Conservation (phyloP, 345 rosid genomes). For the Eutrema japonicum region DNA sequence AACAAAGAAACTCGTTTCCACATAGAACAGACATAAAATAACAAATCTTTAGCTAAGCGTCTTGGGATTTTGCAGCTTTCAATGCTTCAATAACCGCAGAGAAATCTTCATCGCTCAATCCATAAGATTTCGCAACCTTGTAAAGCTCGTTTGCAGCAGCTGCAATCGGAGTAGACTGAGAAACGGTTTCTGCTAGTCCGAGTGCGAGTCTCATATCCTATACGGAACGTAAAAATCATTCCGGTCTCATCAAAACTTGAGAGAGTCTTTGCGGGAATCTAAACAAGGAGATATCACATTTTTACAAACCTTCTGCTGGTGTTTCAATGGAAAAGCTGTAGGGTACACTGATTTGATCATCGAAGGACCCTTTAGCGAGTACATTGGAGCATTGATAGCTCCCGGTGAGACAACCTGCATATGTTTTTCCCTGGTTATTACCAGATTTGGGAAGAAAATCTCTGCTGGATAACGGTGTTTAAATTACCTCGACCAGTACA, state of each 20-base stretch:
- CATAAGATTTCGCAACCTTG: slow-evolving; percentile 82
- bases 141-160: slow-evolving; percentile 91
- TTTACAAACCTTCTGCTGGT: slow-evolving; percentile 86
- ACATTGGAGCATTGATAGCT: slow-evolving; percentile 95
- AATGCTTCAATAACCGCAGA: slow-evolving; percentile 91
- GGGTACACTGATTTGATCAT: slow-evolving; percentile 82
- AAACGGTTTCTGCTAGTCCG: slow-evolving; percentile 88
- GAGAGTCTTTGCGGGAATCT: slow-evolving; percentile 20
- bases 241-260: neutral
- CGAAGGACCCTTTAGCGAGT: slow-evolving; percentile 80
- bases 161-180: slow-evolving; percentile 84
- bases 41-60: slow-evolving; percentile 12
- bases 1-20: slow-evolving; percentile 1
- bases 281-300: slow-evolving; percentile 17
- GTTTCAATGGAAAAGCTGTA: slow-evolving; percentile 89
- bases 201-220: slow-evolving; percentile 93
- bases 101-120: slow-evolving; percentile 83
- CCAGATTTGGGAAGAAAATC: neutral
- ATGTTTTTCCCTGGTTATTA: neutral
- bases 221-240: neutral
- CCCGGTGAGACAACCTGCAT: slow-evolving; percentile 84
- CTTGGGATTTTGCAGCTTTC: slow-evolving; percentile 51
- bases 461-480: neutral
- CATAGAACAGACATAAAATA: neutral
- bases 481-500: slow-evolving; percentile 70